Evolutionary conservation across 768 basidiomycete genomes (phyloP).

Genomic region (Cyclocybe aegerita): DNA sequence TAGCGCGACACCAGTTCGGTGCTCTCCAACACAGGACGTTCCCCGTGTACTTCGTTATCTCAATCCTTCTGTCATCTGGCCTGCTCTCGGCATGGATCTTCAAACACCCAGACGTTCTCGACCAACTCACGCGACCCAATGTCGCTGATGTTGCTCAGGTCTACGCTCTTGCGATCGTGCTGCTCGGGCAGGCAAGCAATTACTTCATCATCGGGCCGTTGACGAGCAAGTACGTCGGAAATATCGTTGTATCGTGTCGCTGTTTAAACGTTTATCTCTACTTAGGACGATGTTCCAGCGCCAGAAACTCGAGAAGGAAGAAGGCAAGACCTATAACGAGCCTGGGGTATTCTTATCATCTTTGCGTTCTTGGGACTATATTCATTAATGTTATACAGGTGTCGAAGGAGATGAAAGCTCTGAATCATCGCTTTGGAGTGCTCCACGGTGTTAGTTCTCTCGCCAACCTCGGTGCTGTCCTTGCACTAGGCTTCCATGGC

Average conservation of each 20-base stretch:
- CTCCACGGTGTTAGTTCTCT: conserved; percentile 72
- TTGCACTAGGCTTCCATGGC: conserved; percentile 67
- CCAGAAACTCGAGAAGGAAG: conserved; percentile 71
- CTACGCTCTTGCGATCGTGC: conserved; percentile 50
- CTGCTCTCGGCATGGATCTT: conserved; percentile 60
- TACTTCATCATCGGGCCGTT: conserved; percentile 70
- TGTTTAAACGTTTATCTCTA: neutral
- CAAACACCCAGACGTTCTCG: conserved; percentile 55
- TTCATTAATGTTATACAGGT: conserved; percentile 37
- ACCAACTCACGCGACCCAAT: conserved; percentile 43
- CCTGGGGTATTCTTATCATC: conserved; percentile 47
- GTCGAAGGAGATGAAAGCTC: conserved; percentile 64
- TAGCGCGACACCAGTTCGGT: conserved; percentile 75
- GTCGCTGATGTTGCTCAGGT: conserved; percentile 65
- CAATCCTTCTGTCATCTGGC: conserved; percentile 50
- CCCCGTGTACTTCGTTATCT: conserved; percentile 71
- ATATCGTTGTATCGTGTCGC: neutral
- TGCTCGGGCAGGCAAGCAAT: conserved; percentile 56
- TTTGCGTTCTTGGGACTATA: conserved; percentile 1
- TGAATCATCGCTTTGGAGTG: conserved; percentile 65
- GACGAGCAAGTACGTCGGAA: conserved; percentile 57
- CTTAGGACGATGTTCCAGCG: conserved; percentile 74
- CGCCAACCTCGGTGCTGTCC: conserved; percentile 59
- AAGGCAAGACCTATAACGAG: conserved; percentile 67
- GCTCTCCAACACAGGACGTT: conserved; percentile 73